These are phyloP conservation scores for Pythium inflatum DNA, from an alignment of 352 stramenopile species.

Conservation along the genomic window DNA sequence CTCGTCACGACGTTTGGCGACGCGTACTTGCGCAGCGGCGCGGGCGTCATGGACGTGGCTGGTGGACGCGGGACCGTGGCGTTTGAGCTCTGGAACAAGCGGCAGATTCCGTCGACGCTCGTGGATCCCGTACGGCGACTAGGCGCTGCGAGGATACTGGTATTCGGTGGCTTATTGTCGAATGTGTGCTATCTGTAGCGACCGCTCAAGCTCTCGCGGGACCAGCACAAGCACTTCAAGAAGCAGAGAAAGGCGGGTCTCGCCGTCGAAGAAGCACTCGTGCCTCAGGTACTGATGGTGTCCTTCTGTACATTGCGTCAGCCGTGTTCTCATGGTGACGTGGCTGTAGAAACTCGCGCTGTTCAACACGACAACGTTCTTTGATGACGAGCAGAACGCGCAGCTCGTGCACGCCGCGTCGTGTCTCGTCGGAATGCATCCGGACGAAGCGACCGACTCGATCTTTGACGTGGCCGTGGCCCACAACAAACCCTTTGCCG, in stretches of 20 bases:
- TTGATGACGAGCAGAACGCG: slow-evolving; percentile 49
- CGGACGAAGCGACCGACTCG: slow-evolving; percentile 94
- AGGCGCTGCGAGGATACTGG: too few relatives aligned
- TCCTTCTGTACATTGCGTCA: too few relatives aligned
- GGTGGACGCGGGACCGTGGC: slow-evolving; percentile 79
- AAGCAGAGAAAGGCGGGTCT: slow-evolving; percentile 55
- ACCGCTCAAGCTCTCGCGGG: slow-evolving; percentile 69
- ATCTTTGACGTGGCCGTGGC: slow-evolving; percentile 93
- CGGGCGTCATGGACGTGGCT: slow-evolving; percentile 81
- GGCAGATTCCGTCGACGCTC: slow-evolving; percentile 67
- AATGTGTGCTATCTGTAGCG: too few relatives aligned
- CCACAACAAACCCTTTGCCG: slow-evolving; percentile 92
- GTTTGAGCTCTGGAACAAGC: slow-evolving; percentile 87
- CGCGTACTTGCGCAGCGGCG: slow-evolving; percentile 46
- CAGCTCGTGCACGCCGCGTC: slow-evolving; percentile 74
- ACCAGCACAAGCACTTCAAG: slow-evolving; percentile 75
- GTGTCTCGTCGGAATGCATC: slow-evolving; percentile 93
- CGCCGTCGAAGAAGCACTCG: slow-evolving; percentile 39
- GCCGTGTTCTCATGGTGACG: too few relatives aligned
- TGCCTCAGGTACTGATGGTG: slow-evolving; percentile 48
- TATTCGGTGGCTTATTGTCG: too few relatives aligned
- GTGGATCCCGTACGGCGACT: slow-evolving; percentile 82
- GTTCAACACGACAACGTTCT: slow-evolving; percentile 67
- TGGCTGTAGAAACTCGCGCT: slow-evolving; percentile 47
- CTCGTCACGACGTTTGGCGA: slow-evolving; percentile 71